Base-by-base conservation (phyloP, 495 filamentous ascomycete species). In the Podospora comata region DNA sequence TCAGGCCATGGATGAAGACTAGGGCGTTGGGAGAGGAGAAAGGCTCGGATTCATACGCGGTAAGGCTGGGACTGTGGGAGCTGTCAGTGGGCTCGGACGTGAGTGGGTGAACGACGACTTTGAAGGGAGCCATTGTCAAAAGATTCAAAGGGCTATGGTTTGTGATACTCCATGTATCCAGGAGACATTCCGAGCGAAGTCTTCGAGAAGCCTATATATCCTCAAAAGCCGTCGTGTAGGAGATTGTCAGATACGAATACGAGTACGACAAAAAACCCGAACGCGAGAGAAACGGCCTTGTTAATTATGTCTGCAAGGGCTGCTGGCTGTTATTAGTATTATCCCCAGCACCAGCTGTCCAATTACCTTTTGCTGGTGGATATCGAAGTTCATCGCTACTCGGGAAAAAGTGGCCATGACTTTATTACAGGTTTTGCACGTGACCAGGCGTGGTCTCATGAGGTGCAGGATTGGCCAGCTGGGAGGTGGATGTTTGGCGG, bases 1-100 rank as follows among this genome's bases (percentile, higher is more conserved):
- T 87, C 60, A 97, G 85, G 11, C 93, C 93, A 68, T 88, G 89
- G 62, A 96, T 83, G 77, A 92, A 94, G 69, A 97, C 80, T n/a
- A 96, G 79, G 27, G 86, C 87, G 79, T 94, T 86, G 64, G 75
- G 76, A 72, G 75, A 62, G 56, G 79, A 74, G 73, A 72, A 23
- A 58, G 60, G 60, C 53, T 74, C 75, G 23, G 69, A 55, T 65
- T 80, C 78, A 65, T 79, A 80, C 20, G 77, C 78, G 62, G 74
- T 76, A 1, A 73, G 75, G 64, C 64, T 48, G 30, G 55, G 66
- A 6, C 60, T 32, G 56, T 32, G 60, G 54, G n/a, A 20, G 55
- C n/a, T 58, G 6, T 48, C 39, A 5, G 39, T 11, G 39, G 39
- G 39, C 5, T 48, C 39, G 0, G 39, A 57, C 7, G 60, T 0